phyloP scores from a whole-genome alignment of 495 filamentous ascomycete genomes.

The Apiosordaria backusii region DNA sequence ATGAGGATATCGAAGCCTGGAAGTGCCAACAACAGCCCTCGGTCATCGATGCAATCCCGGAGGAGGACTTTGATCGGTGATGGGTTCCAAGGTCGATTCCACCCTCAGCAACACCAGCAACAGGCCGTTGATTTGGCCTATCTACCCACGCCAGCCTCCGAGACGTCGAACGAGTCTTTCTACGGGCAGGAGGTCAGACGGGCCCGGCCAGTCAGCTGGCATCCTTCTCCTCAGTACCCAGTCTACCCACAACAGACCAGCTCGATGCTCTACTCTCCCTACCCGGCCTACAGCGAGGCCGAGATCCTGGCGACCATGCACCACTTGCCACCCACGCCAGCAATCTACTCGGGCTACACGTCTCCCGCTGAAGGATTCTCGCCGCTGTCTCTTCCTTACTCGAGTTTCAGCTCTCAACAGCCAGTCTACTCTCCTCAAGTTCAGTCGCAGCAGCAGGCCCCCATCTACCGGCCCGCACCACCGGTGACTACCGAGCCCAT shows the following conservation, averaged over 20 bases:
- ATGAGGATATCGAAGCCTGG: constrained; percentile 63
- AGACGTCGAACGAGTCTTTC: constrained; percentile 30
- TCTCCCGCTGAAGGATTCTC: constrained; percentile 43
- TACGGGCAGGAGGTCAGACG: constrained; percentile 33
- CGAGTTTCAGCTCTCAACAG: constrained; percentile 18
- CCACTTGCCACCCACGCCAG: constrained; percentile 42
- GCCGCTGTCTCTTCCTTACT: constrained; percentile 39
- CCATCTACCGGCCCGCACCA: background rate
- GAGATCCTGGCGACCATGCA: constrained; percentile 36
- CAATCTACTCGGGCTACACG: constrained; percentile 44
- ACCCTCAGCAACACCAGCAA: constrained; percentile 27
- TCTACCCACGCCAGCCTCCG: constrained; percentile 29
- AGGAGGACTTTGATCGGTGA: constrained; percentile 56
- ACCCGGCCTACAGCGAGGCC: constrained; percentile 34
- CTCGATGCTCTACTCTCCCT: constrained; percentile 26
- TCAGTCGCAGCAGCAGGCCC: constrained; percentile 12
- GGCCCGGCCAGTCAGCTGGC: constrained; percentile 66
- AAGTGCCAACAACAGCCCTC: constrained; percentile 69
- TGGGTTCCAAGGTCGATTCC: constrained; percentile 34
- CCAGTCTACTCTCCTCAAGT: constrained; percentile 21
- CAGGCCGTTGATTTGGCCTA: constrained; percentile 33
- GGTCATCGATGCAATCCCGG: constrained; percentile 47
- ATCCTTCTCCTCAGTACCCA: constrained; percentile 51
- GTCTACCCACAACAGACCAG: constrained; percentile 25
- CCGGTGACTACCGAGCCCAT: background rate